Base-by-base conservation (phyloP, 768 basidiomycete genomes). In the Russula emetica region DNA sequence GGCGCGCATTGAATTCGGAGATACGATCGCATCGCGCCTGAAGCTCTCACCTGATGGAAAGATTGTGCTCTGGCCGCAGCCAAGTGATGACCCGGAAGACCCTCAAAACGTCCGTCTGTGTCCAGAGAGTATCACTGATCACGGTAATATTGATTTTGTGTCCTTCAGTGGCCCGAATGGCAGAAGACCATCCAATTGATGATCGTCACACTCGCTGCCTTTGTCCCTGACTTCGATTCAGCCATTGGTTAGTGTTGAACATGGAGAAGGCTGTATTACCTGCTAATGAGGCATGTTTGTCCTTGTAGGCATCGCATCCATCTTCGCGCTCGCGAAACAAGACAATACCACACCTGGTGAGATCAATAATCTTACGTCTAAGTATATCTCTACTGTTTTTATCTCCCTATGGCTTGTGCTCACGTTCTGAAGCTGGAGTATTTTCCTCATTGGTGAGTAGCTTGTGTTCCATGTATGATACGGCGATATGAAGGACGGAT, bases 21-120 rank as follows among this genome's bases (percentile, higher is more conserved):
- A 82, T 26, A 74, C 74, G 4, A 71, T 85, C 44, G 84, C 85
- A 0, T 74, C 79, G 5, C 77, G 70, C 54, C 76, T 88, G 58
- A 88, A 88, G 76, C 75, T 85, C 8, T 79, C 82, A 5, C 63
- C 68, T 20, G 83, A 85, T 61, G 85, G 86, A 0, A 80, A 76
- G 20, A 83, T 78, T 55, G 80, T 88, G 11, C 78, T 89, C 0
- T 88, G 86, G 84, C 87, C 87, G 22, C 87, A 88, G 68, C 86
- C 87, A 1, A 79, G 81, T 1, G 82, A 86, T 67, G 78, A 83
- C 51, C 79, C 80, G 0, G 74, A 80, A n/a, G 85, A 88, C 68
- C 86, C 86, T 20, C 85, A 86, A 73, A 86, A 85, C 67, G 82
- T 80, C 49, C 57, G 77, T 71, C 26, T 30, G 13, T 24, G 20